phyloP scores from a whole-genome alignment of 2,329 filamentous ascomycete species.

The Sarocladium kiliense region DNA sequence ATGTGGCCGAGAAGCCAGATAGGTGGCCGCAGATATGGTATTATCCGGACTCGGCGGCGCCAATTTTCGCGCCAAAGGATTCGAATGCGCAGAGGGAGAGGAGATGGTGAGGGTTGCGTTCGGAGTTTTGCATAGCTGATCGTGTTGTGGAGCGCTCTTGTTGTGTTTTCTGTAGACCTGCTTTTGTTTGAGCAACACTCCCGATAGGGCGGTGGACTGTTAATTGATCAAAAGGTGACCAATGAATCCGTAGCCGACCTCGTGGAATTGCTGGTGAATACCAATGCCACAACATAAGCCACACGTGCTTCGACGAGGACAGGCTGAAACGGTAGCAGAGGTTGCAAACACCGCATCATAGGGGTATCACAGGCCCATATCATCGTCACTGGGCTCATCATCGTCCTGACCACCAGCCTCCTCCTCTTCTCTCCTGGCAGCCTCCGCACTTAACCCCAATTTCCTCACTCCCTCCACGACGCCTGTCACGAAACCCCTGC shows the following conservation, averaged over 20 bases:
- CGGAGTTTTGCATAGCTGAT: neutral
- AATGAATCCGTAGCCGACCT: neutral
- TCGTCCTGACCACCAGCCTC: conserved; percentile 55
- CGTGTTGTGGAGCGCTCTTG: too few relatives aligned
- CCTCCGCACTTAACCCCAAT: conserved; percentile 76
- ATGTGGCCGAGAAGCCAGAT: neutral
- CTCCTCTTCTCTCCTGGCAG: conserved; percentile 69
- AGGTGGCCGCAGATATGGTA: conserved; percentile 4
- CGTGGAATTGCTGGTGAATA: too few relatives aligned
- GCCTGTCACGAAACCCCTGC: conserved; percentile 73
- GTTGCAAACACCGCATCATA: neutral
- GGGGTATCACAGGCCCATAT: conserved; percentile 38
- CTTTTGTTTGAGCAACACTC: too few relatives aligned
- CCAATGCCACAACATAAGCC: too few relatives aligned
- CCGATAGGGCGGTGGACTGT: too few relatives aligned
- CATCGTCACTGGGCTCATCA: conserved; percentile 55
- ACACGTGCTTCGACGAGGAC: too few relatives aligned
- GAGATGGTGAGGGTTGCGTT: neutral
- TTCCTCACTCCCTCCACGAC: conserved; percentile 85
- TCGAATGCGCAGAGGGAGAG: neutral
- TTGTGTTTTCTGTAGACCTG: neutral
- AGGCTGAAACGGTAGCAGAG: too few relatives aligned
- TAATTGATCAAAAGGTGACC: neutral
- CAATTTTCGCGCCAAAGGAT: neutral
- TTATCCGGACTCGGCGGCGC: neutral